Evolutionary conservation across 2,329 filamentous ascomycete species (phyloP), one percentile per base, ranked within the genome.

Genomic region (Neonectria coccinea): DNA sequence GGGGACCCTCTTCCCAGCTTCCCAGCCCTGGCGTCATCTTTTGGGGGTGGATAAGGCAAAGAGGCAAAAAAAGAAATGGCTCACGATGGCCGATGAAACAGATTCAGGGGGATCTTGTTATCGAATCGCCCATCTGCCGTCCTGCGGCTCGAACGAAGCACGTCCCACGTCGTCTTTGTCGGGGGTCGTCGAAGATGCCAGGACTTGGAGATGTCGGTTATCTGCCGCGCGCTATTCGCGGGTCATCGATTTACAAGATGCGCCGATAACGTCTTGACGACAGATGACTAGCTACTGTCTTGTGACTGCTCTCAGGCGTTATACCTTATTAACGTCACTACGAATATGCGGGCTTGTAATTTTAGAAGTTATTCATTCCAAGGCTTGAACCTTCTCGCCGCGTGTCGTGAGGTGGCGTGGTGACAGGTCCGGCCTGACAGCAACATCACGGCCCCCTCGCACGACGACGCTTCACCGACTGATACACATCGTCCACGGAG

Each of bases 1-100:
- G 62, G 59, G 59, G 59, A 48, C 66, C 59, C 57, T 59, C 59
- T 56, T 44, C 62, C 25, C 25, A 25, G 5, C 25, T 25, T 25
- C 25, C 25, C 67, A 59, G 33, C 60, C 60, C 66, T 53, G 67
- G 63, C 66, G 66, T 66, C 60, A 42, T 65, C 48, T 62, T 59
- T 53, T 48, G 47, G 47, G 22, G 29, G 59, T 53, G 59, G 59
- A 53, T 53, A 57, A 39, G 33, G n/a, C 18, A 10, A 14, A 42
- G 48, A 25, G 25, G 25, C 5, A 25, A 25, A 25, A 25, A 25
- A 11, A 29, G 54, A 58, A 54, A 44, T 55, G 41, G 42, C 50
- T 48, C 50, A 44, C 7, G 16, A 56, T 36, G 59, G 51, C 50
- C 47, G 52, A 39, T 47, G 53, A 11, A 36, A 36, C 52, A 42